A percentile compares a stretch with the other conserved stretches of the same genome.
Conservation (phyloP, 352 stramenopile species). For the Phytophthora sansomeana region DNA sequence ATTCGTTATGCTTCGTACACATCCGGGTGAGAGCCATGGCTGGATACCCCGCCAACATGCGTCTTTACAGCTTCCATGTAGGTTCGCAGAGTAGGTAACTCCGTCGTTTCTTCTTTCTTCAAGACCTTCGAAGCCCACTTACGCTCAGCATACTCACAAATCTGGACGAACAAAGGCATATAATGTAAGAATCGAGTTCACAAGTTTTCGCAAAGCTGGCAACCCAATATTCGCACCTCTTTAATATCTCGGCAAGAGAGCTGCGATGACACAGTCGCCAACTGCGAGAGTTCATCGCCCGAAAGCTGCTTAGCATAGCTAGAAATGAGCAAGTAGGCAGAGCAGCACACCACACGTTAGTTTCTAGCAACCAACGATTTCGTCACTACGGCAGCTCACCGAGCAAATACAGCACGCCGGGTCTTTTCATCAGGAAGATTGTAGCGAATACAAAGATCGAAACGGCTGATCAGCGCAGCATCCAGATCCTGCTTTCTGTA, state of each 20-base stretch:
- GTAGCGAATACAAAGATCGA: slow-evolving; percentile 94
- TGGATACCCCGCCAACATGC: slow-evolving; percentile 59
- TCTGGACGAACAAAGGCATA: slow-evolving; percentile 47
- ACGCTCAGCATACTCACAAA: slow-evolving; percentile 93
- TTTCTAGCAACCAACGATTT: background rate
- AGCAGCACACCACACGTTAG: background rate
- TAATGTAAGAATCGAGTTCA: background rate
- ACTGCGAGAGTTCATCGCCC: slow-evolving; percentile 69
- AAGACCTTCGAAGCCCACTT: slow-evolving; percentile 93
- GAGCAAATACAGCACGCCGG: slow-evolving; percentile 86
- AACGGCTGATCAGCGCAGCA: slow-evolving; percentile 92
- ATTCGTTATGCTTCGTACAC: slow-evolving; percentile 60
- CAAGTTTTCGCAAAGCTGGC: background rate
- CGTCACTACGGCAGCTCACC: slow-evolving; percentile 45
- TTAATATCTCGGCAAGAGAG: slow-evolving; percentile 95
- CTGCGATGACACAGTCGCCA: slow-evolving; percentile 82
- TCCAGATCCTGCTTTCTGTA: slow-evolving; percentile 94
- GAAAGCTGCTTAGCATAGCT: slow-evolving; percentile 93
- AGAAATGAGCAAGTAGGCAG: background rate
- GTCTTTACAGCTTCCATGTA: slow-evolving; percentile 85
- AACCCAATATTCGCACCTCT: slow-evolving; percentile 59
- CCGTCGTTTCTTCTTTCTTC: slow-evolving; percentile 82
- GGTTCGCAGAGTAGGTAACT: slow-evolving; percentile 68
- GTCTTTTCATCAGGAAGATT: slow-evolving; percentile 89
- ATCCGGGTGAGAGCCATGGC: slow-evolving; percentile 43